Base-by-base conservation (phyloP, 805 yeast genomes). In the Metschnikowia proteae region DNA sequence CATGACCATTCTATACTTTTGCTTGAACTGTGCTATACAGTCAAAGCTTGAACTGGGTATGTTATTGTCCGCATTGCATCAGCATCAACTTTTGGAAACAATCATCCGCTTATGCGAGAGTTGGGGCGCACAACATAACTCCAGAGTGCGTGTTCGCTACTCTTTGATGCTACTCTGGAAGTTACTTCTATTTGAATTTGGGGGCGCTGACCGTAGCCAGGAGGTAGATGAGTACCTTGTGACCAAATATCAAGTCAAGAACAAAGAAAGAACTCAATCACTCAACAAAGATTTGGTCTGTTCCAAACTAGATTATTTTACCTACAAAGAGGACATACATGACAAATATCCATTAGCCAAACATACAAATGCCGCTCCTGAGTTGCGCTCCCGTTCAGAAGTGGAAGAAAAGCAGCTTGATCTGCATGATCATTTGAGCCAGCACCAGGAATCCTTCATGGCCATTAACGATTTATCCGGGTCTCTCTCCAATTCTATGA, bases 251-350 rank as follows among this genome's bases (percentile, higher is more conserved):
- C 71, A 70, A 5, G 61, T 68, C 25, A 55, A 53, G 40, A 63
- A 53, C 50, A 65, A 52, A 42, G 57, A 45, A 27, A 64, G 53
- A 29, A 61, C 55, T 9, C 28, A 28, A 17, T 6, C 38, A 26
- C 26, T 38, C 35, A 63, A 57, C 41, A 38, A 38, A 8, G 62
- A 60, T 43, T 67, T 76, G 43, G 66, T 74, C 0, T 83, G 91
- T 7, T 83, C 96, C 0, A 96, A 96, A 0, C 65, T 88, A n/a
- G 96, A 91, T 55, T 92, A 88, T 61, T 83, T 82, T 59, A 81
- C 86, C 5, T 90, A 87, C 60, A 74, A 89, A 52, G 87, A 86
- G 45, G 95, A 88, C 51, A 63, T 91, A 3, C 64, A 74, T 3
- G 78, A 88, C 8, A 77, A 96, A 52, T 92, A 82, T 61, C 97